These are phyloP conservation scores for Steccherinum ochraceum DNA, from an alignment of 768 basidiomycete genomes.

Conservation along the genomic window DNA sequence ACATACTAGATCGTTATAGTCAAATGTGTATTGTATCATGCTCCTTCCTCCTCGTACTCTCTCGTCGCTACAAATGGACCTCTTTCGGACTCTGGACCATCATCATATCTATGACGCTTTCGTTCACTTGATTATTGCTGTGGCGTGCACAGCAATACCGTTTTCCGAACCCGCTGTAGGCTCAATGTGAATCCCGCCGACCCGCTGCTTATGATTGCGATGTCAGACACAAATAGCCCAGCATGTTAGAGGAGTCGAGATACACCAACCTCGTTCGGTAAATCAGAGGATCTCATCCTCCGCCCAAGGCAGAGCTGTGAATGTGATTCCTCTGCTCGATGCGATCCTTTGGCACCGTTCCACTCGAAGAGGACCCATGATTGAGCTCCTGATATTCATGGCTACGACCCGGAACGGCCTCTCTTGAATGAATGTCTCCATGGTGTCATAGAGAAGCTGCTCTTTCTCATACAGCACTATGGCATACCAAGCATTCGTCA, in stretches of 20 bases:
- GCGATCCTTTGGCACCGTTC: conserved; percentile 24
- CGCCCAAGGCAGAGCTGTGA: too few relatives aligned
- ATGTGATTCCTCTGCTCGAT: conserved; percentile 10
- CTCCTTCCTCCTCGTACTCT: background rate
- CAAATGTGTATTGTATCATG: background rate
- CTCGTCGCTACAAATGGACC: background rate
- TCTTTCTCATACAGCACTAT: conserved; percentile 26
- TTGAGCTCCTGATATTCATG: conserved; percentile 11
- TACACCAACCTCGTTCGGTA: too few relatives aligned
- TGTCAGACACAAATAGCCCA: too few relatives aligned
- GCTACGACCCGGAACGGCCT: conserved; percentile 6
- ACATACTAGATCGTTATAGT: background rate
- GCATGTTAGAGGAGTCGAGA: too few relatives aligned
- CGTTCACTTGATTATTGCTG: conserved; percentile 1
- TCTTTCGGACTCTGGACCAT: conserved; percentile 1
- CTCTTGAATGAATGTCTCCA: conserved; percentile 14
- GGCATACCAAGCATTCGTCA: conserved; percentile 30
- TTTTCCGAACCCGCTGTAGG: too few relatives aligned
- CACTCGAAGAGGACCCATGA: conserved; percentile 13
- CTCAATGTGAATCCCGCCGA: background rate
- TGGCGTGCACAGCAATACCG: too few relatives aligned
- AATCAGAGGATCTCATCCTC: too few relatives aligned
- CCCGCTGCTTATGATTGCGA: too few relatives aligned
- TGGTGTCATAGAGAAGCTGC: conserved; percentile 21
- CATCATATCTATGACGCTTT: conserved; percentile 4